phyloP scores from a whole-genome alignment of 805 yeast genomes.

The Isabelozyma pseudorhagii region DNA sequence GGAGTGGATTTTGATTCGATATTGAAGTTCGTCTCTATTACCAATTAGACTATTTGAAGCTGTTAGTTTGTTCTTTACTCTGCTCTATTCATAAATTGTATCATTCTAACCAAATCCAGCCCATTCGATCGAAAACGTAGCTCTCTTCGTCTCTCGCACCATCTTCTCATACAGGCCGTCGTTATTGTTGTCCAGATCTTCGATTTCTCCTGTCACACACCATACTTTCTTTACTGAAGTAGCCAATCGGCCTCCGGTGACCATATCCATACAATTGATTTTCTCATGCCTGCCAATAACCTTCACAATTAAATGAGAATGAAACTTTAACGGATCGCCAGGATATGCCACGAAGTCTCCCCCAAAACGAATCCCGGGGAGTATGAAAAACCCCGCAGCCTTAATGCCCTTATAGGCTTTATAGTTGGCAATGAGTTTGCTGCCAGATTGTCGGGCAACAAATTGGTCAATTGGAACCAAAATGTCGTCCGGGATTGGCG shows the following conservation, averaged over 20 bases:
- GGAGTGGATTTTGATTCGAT: too few species aligned
- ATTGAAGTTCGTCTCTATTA: too few species aligned
- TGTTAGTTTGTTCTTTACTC: too few species aligned
- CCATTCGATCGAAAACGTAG: constrained; percentile 85
- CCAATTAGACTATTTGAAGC: too few species aligned
- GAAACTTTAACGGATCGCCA: constrained; percentile 89
- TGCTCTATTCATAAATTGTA: too few species aligned
- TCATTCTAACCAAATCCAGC: constrained; percentile 74
- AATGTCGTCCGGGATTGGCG: background rate
- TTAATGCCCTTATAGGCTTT: constrained; percentile 37
- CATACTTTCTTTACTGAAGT: constrained; percentile 88
- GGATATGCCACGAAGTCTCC: constrained; percentile 88
- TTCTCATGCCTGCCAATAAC: constrained; percentile 30
- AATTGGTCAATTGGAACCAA: background rate
- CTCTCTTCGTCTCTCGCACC: background rate
- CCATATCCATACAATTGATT: constrained; percentile 52
- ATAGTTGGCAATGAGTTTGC: constrained; percentile 4
- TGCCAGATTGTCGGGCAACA: background rate
- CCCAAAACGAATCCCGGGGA: constrained; percentile 92
- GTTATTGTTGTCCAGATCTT: constrained; percentile 9
- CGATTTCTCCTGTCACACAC: constrained; percentile 49
- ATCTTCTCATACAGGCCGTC: constrained; percentile 1
- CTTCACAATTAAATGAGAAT: constrained; percentile 77
- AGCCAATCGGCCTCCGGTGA: constrained; percentile 87
- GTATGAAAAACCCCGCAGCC: constrained; percentile 47